Conservation (phyloP, 2,329 filamentous ascomycete genomes). For the Scedosporium minutisporum region DNA sequence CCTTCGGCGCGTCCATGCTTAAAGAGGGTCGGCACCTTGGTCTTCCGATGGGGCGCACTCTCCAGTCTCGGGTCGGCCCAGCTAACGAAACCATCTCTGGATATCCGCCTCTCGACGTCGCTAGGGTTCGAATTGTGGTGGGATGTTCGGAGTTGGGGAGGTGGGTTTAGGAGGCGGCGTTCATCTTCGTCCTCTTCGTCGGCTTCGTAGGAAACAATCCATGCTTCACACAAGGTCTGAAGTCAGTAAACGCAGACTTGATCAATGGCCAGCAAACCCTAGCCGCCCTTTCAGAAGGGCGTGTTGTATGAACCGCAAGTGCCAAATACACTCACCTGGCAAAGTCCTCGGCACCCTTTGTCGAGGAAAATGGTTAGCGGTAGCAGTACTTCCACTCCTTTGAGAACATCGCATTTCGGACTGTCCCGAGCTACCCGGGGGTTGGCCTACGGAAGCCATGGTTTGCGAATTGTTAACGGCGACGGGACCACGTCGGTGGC, state of each 20-base stretch:
- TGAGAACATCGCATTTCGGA: constrained; percentile 6
- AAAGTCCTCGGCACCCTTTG: constrained; percentile 18
- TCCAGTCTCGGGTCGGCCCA: constrained; percentile 19
- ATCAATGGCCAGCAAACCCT: too few relatives aligned
- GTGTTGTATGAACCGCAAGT: not conserved
- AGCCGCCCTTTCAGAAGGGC: not conserved
- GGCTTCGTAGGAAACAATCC: constrained; percentile 39
- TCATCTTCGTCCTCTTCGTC: constrained; percentile 25
- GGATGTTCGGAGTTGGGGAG: constrained; percentile 26
- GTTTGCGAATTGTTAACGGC: not conserved
- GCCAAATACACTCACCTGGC: constrained; percentile 16
- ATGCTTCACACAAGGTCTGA: constrained; percentile 24
- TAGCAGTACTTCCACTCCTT: constrained; percentile 6
- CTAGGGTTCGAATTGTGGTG: constrained; percentile 32
- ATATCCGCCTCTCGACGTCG: constrained; percentile 31
- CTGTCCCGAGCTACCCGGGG: constrained; percentile 5
- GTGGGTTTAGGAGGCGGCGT: constrained; percentile 26
- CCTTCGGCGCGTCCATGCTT: constrained; percentile 37
- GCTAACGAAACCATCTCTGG: constrained; percentile 35
- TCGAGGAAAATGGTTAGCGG: constrained; percentile 9
- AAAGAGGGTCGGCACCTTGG: constrained; percentile 36
- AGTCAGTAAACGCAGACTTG: constrained; percentile 7
- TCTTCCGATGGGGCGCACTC: constrained; percentile 21
- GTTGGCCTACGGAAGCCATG: constrained; percentile 2
- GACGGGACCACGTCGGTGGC: not conserved